Conservation (phyloP, 2,329 filamentous ascomycete species). For the Ascocoryne sarcoides region DNA sequence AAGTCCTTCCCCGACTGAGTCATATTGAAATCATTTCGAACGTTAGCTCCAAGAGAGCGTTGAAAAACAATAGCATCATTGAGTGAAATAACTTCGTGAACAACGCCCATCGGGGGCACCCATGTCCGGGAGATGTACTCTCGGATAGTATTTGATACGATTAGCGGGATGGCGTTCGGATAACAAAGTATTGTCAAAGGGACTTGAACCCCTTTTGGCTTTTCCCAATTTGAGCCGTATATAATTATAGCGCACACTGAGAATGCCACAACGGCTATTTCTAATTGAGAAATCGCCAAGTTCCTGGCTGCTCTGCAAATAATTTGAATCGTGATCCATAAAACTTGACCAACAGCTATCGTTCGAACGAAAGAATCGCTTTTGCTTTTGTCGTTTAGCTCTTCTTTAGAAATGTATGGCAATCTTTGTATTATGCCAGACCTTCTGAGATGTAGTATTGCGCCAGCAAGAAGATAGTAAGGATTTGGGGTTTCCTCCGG, state of each 20-base stretch:
- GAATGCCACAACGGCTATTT: conserved; percentile 8
- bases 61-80: too few relatives aligned
- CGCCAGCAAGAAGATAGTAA: not conserved
- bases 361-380: conserved; percentile 17
- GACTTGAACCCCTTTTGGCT: conserved; percentile 6
- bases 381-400: conserved; percentile 36
- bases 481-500: not conserved
- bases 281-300: conserved; percentile 5
- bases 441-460: conserved; percentile 1
- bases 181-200: conserved; percentile 2
- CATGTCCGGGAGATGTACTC: not conserved
- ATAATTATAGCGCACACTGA: conserved; percentile 7
- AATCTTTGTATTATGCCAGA: conserved; percentile 1
- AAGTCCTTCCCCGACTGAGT: too few relatives aligned
- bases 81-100: too few relatives aligned
- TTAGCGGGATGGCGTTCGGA: not conserved
- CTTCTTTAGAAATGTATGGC: conserved; percentile 36
- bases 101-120: too few relatives aligned
- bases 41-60: not conserved
- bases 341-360: conserved; percentile 5
- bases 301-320: not conserved
- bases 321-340: conserved; percentile 4
- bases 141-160: not conserved
- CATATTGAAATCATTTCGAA: not conserved
- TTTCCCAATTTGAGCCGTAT: conserved; percentile 7